phyloP scores from a whole-genome alignment of 371 early-diverging fungal genomes.

The Mucor piriformis region DNA sequence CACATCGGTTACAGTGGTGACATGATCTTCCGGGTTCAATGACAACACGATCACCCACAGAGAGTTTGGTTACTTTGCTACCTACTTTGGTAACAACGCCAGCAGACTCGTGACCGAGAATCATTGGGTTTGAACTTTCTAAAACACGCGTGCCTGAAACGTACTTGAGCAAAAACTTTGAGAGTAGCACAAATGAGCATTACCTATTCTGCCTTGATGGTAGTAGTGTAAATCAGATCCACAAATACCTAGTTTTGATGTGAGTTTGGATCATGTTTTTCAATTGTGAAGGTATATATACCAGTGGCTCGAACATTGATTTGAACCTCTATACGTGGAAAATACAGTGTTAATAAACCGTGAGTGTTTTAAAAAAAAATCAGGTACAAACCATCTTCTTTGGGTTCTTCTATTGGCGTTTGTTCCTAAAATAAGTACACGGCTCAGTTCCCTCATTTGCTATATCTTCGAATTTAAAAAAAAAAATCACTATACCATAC shows the following conservation, averaged over 20 bases:
- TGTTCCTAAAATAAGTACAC: slow-evolving; percentile 1
- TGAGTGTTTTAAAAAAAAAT: neutral
- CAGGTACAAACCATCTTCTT: neutral
- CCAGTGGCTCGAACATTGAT: slow-evolving; percentile 48
- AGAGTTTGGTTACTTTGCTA: slow-evolving; percentile 44
- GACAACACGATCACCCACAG: slow-evolving; percentile 69
- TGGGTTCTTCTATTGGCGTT: slow-evolving; percentile 6
- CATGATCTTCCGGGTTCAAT: slow-evolving; percentile 68
- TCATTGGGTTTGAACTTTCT: slow-evolving; percentile 48
- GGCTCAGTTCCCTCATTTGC: too few relatives aligned
- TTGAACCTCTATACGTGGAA: slow-evolving; percentile 31
- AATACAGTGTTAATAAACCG: neutral
- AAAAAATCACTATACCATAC: neutral
- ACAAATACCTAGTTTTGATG: slow-evolving; percentile 26
- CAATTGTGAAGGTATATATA: neutral
- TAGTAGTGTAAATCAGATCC: slow-evolving; percentile 51
- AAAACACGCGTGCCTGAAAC: neutral
- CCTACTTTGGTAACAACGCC: slow-evolving; percentile 67
- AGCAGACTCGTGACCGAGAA: slow-evolving; percentile 78
- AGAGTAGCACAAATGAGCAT: slow-evolving; percentile 26
- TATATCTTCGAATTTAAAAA: too few relatives aligned
- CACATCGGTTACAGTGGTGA: slow-evolving; percentile 53
- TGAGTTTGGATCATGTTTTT: neutral
- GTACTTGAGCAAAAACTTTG: too few relatives aligned
- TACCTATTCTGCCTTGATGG: slow-evolving; percentile 42